Evolutionary conservation across 495 filamentous ascomycete genomes (phyloP).

Genomic region (Hyaloscypha finlandica): DNA sequence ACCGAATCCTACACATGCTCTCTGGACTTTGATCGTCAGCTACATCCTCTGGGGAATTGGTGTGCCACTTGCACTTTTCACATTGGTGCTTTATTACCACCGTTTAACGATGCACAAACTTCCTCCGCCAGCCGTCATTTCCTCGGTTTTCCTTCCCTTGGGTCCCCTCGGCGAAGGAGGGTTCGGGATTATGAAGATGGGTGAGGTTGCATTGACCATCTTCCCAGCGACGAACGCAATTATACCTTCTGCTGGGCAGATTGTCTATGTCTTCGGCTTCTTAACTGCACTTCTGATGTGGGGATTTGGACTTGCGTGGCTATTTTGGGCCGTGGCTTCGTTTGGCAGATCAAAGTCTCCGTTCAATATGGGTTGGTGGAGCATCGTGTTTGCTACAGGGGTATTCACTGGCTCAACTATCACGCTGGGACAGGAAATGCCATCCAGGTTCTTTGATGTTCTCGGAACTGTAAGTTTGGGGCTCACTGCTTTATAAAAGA

Average conservation of each 20-base stretch:
- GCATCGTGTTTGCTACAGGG: constrained; percentile 60
- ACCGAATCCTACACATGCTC: constrained; percentile 47
- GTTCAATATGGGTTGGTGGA: constrained; percentile 71
- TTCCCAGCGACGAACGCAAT: constrained; percentile 53
- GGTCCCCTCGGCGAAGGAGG: constrained; percentile 61
- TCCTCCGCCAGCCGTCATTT: constrained; percentile 58
- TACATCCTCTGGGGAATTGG: constrained; percentile 64
- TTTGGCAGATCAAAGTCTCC: constrained; percentile 35
- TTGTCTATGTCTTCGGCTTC: constrained; percentile 55
- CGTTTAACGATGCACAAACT: constrained; percentile 58
- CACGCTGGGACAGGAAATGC: constrained; percentile 49
- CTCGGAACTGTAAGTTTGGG: constrained; percentile 49
- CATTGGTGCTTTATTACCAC: constrained; percentile 60
- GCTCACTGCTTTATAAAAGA: neutral
- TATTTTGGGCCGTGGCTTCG: constrained; percentile 54
- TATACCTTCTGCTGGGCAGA: constrained; percentile 42
- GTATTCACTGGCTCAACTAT: constrained; percentile 53
- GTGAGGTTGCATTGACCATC: constrained; percentile 47
- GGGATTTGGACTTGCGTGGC: constrained; percentile 62
- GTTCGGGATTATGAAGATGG: constrained; percentile 57
- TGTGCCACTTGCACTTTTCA: constrained; percentile 51
- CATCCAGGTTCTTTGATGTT: constrained; percentile 53
- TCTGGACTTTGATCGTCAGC: constrained; percentile 56
- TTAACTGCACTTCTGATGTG: constrained; percentile 57
- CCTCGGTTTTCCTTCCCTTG: constrained; percentile 60